Evolutionary conservation across 208 protist species (phyloP), one percentile per base, ranked within the genome.

Genomic region (Crithidia acanthocephali): DNA sequence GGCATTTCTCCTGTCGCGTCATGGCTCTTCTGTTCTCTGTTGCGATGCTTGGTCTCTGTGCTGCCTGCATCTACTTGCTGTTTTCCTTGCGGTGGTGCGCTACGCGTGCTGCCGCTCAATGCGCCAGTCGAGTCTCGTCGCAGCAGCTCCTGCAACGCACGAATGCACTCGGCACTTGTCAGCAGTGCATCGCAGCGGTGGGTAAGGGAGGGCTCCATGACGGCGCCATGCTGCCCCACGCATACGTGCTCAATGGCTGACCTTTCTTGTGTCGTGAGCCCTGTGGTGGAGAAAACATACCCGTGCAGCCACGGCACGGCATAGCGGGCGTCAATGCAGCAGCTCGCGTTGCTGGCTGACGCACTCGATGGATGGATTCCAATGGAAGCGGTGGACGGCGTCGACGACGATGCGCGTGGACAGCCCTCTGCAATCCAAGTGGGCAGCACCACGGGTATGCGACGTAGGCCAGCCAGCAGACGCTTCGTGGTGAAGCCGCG

Each of bases 401-500:
- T 32, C 8, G 68, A 28, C 45, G 27, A 33, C 42, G 56, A 20
- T n/a, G 18, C 37, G 3, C 20, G 27, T 1, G 72, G 55, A 22
- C 62, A 76, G 15, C 62, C 69, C 13, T 67, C 63, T 22, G 53
- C 47, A 13, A 95, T 55, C 85, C 87, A 95, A 18, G 64, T 48
- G 22, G 86, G 68, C 33, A 75, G 58, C 51, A 95, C 86, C 13
- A 91, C 83, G 27, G 81, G 74, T 22, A 92, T 87, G 2, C 68
- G 63, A 28, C 79, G 74, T 11, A 78, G 63, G 32, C 85, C 81
- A 1, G 87, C 91, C 33, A 86, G 77, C 6, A 95, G 57, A 9
- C 91, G 83, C 75, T 93, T 95, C 35, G 50, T 57, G 16, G 85
- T 93, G 47, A 93, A 81, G 2, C 91, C 91, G 37, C 77, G 76